Conservation (phyloP, 2,329 filamentous ascomycete species). For the Metarhizium brunneum region DNA sequence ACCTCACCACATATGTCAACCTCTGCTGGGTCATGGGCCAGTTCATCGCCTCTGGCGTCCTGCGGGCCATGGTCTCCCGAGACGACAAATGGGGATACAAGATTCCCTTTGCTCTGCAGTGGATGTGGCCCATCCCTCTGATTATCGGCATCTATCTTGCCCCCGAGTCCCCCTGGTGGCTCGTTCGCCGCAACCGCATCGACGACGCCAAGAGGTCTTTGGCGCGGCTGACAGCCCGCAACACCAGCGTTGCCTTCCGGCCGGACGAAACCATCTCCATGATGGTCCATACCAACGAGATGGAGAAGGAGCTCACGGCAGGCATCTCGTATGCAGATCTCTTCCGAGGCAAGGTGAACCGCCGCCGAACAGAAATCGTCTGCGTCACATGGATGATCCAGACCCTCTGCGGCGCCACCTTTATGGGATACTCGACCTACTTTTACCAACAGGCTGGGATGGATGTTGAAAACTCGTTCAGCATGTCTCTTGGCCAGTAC, state of each 20-base stretch:
- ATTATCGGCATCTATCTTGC: conserved; percentile 32
- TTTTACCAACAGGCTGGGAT: conserved; percentile 36
- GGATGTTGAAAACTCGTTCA: conserved; percentile 26
- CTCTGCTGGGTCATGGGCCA: conserved; percentile 42
- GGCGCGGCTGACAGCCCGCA: conserved; percentile 30
- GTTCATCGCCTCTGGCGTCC: conserved; percentile 33
- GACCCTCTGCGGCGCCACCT: conserved; percentile 27
- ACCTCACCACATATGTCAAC: conserved; percentile 39
- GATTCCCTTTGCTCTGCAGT: conserved; percentile 40
- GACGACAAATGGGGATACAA: conserved; percentile 34
- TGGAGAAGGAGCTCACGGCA: conserved; percentile 29
- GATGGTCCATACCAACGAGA: conserved; percentile 41
- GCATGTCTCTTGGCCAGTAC: conserved; percentile 31
- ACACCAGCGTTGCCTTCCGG: conserved; percentile 22
- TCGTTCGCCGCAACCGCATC: conserved; percentile 30
- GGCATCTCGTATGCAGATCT: conserved; percentile 37
- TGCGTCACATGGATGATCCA: conserved; percentile 34
- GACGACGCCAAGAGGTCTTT: conserved; percentile 30
- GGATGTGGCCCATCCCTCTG: conserved; percentile 38
- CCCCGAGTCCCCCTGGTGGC: conserved; percentile 43
- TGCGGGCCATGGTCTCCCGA: conserved; percentile 28
- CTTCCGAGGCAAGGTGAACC: conserved; percentile 34
- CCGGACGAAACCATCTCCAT: conserved; percentile 37
- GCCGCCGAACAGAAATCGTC: conserved; percentile 36
- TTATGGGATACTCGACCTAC: conserved; percentile 51